A percentile compares a stretch with the other conserved stretches of the same genome.
phyloP scores from a whole-genome alignment of 192 early-diverging fungal genomes.

The Lunasporangiospora selenospora region DNA sequence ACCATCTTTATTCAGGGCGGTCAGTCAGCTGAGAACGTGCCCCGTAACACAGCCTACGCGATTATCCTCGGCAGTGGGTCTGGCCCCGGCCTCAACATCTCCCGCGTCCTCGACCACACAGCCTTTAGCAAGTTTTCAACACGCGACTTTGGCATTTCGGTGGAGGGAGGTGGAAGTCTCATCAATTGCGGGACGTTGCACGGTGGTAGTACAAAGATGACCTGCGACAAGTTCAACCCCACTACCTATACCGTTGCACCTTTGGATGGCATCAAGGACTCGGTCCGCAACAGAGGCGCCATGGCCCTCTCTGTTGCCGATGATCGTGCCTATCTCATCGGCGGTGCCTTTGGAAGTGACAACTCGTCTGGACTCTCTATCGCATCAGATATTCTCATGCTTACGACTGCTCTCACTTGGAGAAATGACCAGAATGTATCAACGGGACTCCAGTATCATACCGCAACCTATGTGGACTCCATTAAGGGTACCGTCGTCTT shows the following conservation, averaged over 20 bases:
- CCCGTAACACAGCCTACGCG: constrained; percentile 15
- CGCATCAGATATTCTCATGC: too few species aligned
- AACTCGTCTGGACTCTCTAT: too few species aligned
- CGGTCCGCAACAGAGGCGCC: constrained; percentile 1
- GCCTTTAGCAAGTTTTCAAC: constrained; percentile 1
- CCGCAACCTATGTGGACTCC: constrained; percentile 17
- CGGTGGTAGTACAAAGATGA: background rate
- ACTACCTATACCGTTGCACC: constrained; percentile 11
- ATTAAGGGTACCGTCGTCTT: constrained; percentile 9
- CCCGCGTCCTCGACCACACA: constrained; percentile 10
- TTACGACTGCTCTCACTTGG: too few species aligned
- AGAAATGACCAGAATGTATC: too few species aligned
- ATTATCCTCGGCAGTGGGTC: constrained; percentile 10
- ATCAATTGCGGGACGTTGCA: constrained; percentile 25
- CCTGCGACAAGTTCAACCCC: constrained; percentile 17
- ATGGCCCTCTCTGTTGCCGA: constrained; percentile 12
- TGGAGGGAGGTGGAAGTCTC: background rate
- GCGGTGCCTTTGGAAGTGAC: too few species aligned
- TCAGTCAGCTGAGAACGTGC: background rate
- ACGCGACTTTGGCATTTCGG: constrained; percentile 6
- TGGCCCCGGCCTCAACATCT: background rate
- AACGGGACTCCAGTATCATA: constrained; percentile 8
- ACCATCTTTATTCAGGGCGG: constrained; percentile 43
- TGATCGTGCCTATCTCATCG: constrained; percentile 2
- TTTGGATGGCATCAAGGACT: background rate